Percentiles rank a stretch among this genome's conserved stretches.
Evolutionary conservation across 2,329 filamentous ascomycete genomes (phyloP).

Genomic region (Chaetomiaceae sp.): DNA sequence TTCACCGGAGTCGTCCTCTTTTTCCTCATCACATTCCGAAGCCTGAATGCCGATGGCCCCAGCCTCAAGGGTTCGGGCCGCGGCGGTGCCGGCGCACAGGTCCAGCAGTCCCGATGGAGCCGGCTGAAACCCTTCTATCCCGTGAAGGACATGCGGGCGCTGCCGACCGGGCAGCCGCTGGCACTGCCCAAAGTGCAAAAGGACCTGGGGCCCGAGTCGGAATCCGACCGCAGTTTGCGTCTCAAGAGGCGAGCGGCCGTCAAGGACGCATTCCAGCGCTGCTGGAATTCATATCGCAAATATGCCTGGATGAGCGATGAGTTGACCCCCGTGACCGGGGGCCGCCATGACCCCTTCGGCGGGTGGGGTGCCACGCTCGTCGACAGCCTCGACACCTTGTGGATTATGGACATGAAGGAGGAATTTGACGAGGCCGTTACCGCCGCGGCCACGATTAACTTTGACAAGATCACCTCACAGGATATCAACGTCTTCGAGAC

Average conservation of each 20-base stretch:
- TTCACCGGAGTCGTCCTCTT: not conserved
- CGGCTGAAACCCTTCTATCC: slow-evolving; percentile 9
- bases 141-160: slow-evolving; percentile 14
- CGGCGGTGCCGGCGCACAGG: no score
- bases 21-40: not conserved
- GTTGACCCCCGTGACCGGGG: slow-evolving; percentile 52
- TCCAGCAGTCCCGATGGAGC: slow-evolving; percentile 16
- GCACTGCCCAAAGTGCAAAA: slow-evolving; percentile 18
- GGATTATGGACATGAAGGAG: slow-evolving; percentile 64
- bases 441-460: slow-evolving; percentile 57
- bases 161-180: slow-evolving; percentile 15
- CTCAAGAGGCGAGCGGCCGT: slow-evolving; percentile 17
- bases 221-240: slow-evolving; percentile 11
- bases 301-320: slow-evolving; percentile 63
- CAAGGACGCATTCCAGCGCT: slow-evolving; percentile 12
- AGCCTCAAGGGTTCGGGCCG: no score
- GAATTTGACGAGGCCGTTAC: slow-evolving; percentile 63
- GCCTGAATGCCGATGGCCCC: not conserved
- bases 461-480: slow-evolving; percentile 46
- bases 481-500: slow-evolving; percentile 67
- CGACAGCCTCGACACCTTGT: slow-evolving; percentile 66
- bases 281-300: slow-evolving; percentile 58
- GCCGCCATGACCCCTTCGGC: slow-evolving; percentile 53
- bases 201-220: slow-evolving; percentile 14
- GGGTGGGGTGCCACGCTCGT: slow-evolving; percentile 66